Evolutionary conservation across 495 filamentous ascomycete genomes (phyloP).

Genomic region (Pyrenula massariospora): DNA sequence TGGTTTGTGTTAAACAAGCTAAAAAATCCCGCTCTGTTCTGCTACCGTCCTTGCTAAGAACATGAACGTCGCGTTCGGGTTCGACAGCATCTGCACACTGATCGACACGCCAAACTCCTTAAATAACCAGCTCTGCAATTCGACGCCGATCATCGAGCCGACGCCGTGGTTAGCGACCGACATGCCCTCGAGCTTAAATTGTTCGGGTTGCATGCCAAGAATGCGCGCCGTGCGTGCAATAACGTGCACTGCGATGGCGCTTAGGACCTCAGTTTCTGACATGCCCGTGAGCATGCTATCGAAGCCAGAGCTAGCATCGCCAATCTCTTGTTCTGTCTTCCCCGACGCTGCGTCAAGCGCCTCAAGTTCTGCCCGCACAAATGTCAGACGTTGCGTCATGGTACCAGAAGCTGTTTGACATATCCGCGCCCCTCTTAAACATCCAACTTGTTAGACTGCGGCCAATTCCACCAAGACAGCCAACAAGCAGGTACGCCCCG

Average conservation of each 20-base stretch:
- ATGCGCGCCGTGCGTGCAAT: constrained; percentile 17
- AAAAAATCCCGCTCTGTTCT: too few relatives aligned
- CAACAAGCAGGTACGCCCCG: constrained; percentile 46
- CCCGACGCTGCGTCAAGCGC: too few relatives aligned
- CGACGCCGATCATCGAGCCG: constrained; percentile 34
- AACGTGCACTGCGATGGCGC: constrained; percentile 9
- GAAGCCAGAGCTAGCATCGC: too few relatives aligned
- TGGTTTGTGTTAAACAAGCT: too few relatives aligned
- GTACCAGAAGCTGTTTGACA: too few relatives aligned
- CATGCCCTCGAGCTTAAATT: constrained; percentile 5
- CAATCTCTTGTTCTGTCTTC: too few relatives aligned
- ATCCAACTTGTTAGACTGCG: constrained; percentile 45
- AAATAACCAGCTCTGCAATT: constrained; percentile 34
- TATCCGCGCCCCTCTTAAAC: constrained; percentile 42
- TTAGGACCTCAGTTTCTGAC: constrained; percentile 1
- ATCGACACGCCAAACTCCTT: constrained; percentile 27
- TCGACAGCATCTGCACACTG: too few relatives aligned
- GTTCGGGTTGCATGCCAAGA: constrained; percentile 11
- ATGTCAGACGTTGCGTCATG: too few relatives aligned
- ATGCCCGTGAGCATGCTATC: too few relatives aligned
- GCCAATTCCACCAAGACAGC: constrained; percentile 52
- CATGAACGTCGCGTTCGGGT: too few relatives aligned
- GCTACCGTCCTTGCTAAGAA: too few relatives aligned
- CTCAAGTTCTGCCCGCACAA: too few relatives aligned
- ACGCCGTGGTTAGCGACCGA: constrained; percentile 26